A percentile compares a stretch with the other conserved stretches of the same genome.
These are phyloP conservation scores for Diaporthe sp. DNA, from an alignment of 2,329 filamentous ascomycete genomes.

Conservation along the genomic window DNA sequence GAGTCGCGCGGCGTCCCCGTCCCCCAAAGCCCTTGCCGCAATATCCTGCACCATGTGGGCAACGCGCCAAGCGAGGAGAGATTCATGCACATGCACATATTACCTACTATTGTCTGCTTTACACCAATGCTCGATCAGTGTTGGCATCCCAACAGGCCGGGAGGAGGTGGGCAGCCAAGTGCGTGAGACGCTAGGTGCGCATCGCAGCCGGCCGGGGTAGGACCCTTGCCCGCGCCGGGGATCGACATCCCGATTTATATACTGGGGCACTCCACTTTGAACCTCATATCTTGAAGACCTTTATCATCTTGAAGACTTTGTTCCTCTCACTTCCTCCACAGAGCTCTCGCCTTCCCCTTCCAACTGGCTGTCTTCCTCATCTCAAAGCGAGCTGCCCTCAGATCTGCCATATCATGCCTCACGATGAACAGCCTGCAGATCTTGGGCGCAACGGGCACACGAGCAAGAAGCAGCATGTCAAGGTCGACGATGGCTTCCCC, in stretches of 20 bases:
- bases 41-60: neutral
- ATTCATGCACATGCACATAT: conserved; percentile 20
- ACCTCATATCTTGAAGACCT: conserved; percentile 11
- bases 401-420: conserved; percentile 30
- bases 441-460: neutral
- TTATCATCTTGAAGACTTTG: neutral
- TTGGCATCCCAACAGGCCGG: conserved; percentile 2
- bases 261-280: conserved; percentile 21
- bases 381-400: neutral
- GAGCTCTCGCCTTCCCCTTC: too few relatives aligned
- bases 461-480: neutral
- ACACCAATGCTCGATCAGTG: neutral
- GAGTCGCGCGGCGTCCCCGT: conserved; percentile 22
- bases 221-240: neutral
- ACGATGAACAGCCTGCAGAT: neutral
- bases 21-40: conserved; percentile 8
- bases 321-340: neutral
- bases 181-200: neutral
- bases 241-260: conserved; percentile 32
- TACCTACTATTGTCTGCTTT: neutral
- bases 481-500: conserved; percentile 51
- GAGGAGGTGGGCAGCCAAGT: neutral
- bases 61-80: conserved; percentile 1
- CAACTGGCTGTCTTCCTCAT: neutral
- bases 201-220: neutral